These are phyloP conservation scores for Kwoniella pini DNA, from an alignment of 768 basidiomycete genomes.

Conservation along the genomic window DNA sequence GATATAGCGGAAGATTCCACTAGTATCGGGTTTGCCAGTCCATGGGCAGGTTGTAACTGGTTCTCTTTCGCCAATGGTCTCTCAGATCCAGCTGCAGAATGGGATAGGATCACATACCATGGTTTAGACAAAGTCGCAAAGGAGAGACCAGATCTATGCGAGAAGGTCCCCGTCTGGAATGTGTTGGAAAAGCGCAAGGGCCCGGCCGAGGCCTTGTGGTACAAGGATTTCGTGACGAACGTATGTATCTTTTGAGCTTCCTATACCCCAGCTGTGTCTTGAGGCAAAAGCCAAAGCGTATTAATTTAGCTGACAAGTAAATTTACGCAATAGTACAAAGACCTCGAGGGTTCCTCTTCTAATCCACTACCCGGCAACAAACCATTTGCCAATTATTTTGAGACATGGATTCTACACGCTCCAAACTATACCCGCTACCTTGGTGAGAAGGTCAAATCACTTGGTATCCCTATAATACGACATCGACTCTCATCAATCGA, in stretches of 20 bases:
- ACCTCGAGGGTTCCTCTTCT: conserved; percentile 1
- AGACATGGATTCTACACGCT: conserved; percentile 61
- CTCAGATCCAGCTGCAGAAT: conserved; percentile 12
- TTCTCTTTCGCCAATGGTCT: conserved; percentile 40
- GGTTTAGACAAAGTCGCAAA: conserved; percentile 33
- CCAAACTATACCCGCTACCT: conserved; percentile 62
- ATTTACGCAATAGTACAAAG: conserved; percentile 10
- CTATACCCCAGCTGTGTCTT: too few relatives aligned
- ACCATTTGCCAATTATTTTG: conserved; percentile 48
- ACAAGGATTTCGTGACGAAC: conserved; percentile 30
- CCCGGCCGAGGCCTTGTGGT: conserved; percentile 34
- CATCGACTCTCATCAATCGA: conserved; percentile 58
- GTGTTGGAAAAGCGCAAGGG: conserved; percentile 29
- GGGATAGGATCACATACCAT: conserved; percentile 41
- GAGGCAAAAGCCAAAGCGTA: too few relatives aligned
- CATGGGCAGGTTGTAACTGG: conserved; percentile 56
- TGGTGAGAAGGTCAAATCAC: conserved; percentile 55
- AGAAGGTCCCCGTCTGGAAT: conserved; percentile 34
- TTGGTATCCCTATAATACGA: conserved; percentile 59
- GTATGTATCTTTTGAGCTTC: conserved; percentile 33
- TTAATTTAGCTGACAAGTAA: too few relatives aligned
- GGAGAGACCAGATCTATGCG: conserved; percentile 40
- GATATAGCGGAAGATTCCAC: conserved; percentile 53
- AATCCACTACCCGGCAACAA: conserved; percentile 19
- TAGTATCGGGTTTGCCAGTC: conserved; percentile 49